Evolutionary conservation across 768 basidiomycete genomes (phyloP).

Genomic region (Panellus pusillus): DNA sequence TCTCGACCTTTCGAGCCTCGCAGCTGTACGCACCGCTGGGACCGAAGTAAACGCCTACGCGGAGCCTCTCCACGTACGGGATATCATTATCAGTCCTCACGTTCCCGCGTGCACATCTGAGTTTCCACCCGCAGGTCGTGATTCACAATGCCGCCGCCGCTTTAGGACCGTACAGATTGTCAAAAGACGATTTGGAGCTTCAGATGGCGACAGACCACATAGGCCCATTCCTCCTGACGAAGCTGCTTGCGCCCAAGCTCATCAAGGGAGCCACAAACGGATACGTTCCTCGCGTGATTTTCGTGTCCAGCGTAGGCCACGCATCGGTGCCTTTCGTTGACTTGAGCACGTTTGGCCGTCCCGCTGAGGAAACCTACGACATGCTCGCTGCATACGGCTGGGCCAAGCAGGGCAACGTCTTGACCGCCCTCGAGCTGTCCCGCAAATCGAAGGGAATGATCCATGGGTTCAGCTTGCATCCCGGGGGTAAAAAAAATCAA

Average conservation of each 20-base stretch:
- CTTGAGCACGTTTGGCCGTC: neutral
- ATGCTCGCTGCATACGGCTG: neutral
- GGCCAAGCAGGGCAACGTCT: conserved; percentile 1
- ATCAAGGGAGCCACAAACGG: neutral
- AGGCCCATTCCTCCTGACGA: conserved; percentile 16
- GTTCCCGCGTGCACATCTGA: too few relatives aligned
- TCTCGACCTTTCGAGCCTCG: conserved; percentile 8
- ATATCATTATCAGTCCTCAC: too few relatives aligned
- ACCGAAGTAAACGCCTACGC: conserved; percentile 13
- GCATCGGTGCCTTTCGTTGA: neutral
- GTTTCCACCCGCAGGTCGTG: neutral
- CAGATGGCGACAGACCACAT: conserved; percentile 10
- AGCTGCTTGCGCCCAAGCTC: conserved; percentile 25
- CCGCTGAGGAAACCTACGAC: neutral
- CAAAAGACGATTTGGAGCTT: conserved; percentile 5
- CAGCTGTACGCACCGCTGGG: neutral
- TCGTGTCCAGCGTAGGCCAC: neutral
- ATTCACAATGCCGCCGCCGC: conserved; percentile 10
- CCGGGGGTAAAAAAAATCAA: neutral
- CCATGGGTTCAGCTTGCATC: conserved; percentile 5
- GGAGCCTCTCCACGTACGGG: conserved; percentile 13
- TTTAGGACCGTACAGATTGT: conserved; percentile 1
- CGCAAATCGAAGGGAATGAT: neutral
- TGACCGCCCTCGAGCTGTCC: conserved; percentile 4
- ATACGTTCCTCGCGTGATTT: conserved; percentile 9